Evolutionary conservation across 805 yeast genomes (phyloP).

Genomic region (Metschnikowia dekortorum): DNA sequence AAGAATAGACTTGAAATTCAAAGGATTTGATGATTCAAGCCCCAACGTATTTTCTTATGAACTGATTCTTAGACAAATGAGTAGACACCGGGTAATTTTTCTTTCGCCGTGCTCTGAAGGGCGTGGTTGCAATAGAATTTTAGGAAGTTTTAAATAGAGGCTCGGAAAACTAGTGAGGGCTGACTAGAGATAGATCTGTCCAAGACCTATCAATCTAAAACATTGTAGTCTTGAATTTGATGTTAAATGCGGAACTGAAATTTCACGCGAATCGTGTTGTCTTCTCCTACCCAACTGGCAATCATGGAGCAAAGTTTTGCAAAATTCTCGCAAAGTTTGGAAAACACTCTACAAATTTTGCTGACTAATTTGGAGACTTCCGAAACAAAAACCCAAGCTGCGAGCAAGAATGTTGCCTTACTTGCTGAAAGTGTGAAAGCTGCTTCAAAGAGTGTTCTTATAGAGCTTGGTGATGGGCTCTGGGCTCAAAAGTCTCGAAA

Average conservation of each 20-base stretch:
- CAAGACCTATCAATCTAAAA: neutral
- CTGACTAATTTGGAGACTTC: neutral
- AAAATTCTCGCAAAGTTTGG: neutral
- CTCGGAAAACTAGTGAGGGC: too few species aligned
- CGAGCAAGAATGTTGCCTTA: neutral
- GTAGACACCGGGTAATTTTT: too few species aligned
- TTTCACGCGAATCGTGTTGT: conserved; percentile 1
- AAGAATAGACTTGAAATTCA: too few species aligned
- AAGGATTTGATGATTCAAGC: too few species aligned
- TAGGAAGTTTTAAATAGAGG: too few species aligned
- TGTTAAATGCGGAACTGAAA: neutral
- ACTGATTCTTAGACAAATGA: too few species aligned
- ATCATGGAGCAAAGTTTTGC: conserved; percentile 1
- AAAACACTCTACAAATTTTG: neutral
- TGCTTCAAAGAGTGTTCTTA: neutral
- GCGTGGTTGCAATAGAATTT: too few species aligned
- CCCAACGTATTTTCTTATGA: too few species aligned
- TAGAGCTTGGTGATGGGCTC: conserved; percentile 8
- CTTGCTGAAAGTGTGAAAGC: neutral
- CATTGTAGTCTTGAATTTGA: neutral
- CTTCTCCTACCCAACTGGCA: neutral
- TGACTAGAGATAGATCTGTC: neutral
- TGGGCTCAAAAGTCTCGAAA: conserved; percentile 4
- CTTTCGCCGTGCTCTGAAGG: too few species aligned
- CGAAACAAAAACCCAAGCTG: neutral